Evolutionary conservation across 1,284 basidiomycete genomes (phyloP), one percentile per base, ranked within the genome.

Genomic region (Ceratobasidium sp.): DNA sequence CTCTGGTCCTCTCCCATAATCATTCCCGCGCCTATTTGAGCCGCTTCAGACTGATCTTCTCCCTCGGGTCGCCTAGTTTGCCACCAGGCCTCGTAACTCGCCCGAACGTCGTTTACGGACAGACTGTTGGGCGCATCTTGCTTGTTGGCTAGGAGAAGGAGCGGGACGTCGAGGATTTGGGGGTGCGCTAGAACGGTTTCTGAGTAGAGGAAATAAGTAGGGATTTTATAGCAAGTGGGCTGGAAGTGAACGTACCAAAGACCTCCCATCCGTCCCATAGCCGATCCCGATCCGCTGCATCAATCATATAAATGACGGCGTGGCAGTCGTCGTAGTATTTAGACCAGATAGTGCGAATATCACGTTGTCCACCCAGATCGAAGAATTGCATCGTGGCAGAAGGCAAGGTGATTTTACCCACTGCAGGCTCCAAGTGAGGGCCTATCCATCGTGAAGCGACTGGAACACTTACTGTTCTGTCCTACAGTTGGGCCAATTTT

Each of bases 261-360:
- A 96, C 96, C 80, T 95, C 93, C 96, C 96, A 98, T 16, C 94
- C 94, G 86, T 97, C 96, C 76, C 92, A 90, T 59, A 98, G 85
- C 52, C 96, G 87, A 81, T 94, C 94, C 69, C 92, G 88, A 86
- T 98, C 96, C 77, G 93, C 90, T 4, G 95, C 95, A 83, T 98
- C 96, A 68, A 98, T 91, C 68, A 97, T 93, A 82, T 94, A 97
- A 41, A 94, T 94, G 60, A 98, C 94, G 10, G 96, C 96, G 83
- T 98, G 96, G 81, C 95, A 97, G 83, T 97, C 95, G 78, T 95
- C 93, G 83, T 97, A 98, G 85, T 98, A 98, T 81, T 91, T 90
- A 73, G 93, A 91, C 96, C 96, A 98, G 79, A 98, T 96, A 38
- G 91, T 93, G 27, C 96, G 89, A 66, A 98, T 96, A 38, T 96